phyloP scores from a whole-genome alignment of 148 eudicot genomes.

The Rhododendron henanense region DNA sequence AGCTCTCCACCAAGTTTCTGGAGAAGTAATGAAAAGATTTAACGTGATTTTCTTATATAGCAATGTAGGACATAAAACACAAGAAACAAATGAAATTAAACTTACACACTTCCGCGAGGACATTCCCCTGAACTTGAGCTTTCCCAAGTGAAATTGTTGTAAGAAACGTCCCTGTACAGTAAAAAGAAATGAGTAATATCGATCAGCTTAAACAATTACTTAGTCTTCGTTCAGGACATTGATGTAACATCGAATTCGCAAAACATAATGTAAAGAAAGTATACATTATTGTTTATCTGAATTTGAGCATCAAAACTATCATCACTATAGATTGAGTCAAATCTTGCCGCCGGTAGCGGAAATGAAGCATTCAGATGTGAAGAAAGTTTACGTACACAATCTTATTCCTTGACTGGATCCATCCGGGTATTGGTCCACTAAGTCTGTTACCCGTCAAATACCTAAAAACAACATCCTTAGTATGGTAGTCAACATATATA shows the following conservation, averaged over 20 bases:
- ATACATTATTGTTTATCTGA: not conserved
- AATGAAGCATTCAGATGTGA: not conserved
- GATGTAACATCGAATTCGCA: not conserved
- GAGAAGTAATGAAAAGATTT: conserved; percentile 6
- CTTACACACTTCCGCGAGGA: conserved; percentile 48
- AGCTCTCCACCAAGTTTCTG: conserved; percentile 63
- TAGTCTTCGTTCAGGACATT: not conserved
- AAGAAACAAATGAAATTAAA: conserved; percentile 9
- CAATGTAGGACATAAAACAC: not conserved
- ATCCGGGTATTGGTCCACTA: conserved; percentile 39
- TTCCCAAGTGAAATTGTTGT: conserved; percentile 43
- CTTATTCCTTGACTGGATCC: conserved; percentile 38
- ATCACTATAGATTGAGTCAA: not conserved
- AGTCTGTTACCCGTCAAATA: conserved; percentile 50
- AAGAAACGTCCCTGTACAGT: conserved; percentile 43
- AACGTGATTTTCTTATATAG: not conserved
- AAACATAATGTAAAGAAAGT: not conserved
- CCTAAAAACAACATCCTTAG: conserved; percentile 20
- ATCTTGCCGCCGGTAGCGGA: not conserved
- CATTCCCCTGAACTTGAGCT: conserved; percentile 35
- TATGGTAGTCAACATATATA: not conserved
- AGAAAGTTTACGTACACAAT: conserved; percentile 27
- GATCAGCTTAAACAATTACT: not conserved
- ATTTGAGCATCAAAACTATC: not conserved
- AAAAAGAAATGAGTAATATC: conserved; percentile 2